phyloP scores from a whole-genome alignment of 345 rosid genomes.

The Syzygium aqueum region DNA sequence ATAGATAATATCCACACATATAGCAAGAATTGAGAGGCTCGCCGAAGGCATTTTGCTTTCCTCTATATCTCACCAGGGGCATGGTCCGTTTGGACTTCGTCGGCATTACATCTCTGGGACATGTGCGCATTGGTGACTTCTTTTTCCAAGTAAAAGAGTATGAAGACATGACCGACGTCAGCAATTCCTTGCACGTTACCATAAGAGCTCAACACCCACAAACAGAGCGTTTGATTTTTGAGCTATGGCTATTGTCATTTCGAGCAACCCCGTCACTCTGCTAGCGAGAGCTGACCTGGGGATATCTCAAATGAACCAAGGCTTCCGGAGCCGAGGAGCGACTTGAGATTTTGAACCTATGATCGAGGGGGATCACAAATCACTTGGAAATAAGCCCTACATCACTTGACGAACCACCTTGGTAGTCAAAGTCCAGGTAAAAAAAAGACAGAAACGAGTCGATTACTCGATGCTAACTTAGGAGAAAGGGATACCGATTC shows the following conservation, averaged over 20 bases:
- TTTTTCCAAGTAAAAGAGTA: no score
- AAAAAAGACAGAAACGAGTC: not conserved
- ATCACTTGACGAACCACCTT: no score
- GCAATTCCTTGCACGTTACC: no score
- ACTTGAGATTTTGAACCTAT: not conserved
- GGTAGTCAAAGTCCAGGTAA: not conserved
- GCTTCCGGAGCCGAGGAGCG: not conserved
- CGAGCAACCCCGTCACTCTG: rapidly evolving
- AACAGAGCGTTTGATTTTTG: no score
- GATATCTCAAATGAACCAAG: not conserved
- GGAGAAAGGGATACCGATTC: not conserved
- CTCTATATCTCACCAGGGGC: not conserved
- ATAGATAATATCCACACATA: not conserved
- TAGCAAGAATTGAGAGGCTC: not conserved
- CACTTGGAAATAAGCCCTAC: not conserved
- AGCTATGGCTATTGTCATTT: not conserved
- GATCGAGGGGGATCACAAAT: not conserved
- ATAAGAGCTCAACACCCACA: no score
- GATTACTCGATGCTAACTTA: not conserved
- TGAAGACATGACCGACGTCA: no score
- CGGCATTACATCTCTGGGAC: rapidly evolving
- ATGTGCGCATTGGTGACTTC: not conserved
- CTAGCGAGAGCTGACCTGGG: not conserved
- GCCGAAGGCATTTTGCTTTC: not conserved
- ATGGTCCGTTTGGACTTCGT: not conserved